These are phyloP conservation scores for Fusarium nelsonii DNA, from an alignment of 2,329 filamentous ascomycete species.

Conservation along the genomic window DNA sequence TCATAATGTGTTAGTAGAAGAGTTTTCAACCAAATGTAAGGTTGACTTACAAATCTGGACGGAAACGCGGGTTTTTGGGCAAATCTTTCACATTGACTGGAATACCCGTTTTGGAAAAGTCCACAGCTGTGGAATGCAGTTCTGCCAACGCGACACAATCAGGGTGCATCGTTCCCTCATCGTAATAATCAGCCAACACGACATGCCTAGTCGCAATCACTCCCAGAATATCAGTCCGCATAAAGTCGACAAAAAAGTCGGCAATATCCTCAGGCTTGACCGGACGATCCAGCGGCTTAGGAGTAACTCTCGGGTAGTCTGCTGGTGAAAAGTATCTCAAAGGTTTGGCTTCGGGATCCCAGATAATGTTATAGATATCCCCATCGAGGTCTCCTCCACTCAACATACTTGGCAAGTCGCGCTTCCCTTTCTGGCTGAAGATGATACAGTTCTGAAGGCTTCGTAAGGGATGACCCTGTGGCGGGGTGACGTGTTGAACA, in stretches of 20 bases:
- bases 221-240: constrained; percentile 74
- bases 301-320: constrained; percentile 72
- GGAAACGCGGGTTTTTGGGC: constrained; percentile 54
- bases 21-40: too few species aligned
- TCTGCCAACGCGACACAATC: constrained; percentile 69
- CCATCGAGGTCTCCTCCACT: constrained; percentile 88
- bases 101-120: constrained; percentile 82
- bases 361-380: constrained; percentile 85
- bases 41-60: constrained; percentile 68
- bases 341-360: constrained; percentile 68
- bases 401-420: constrained; percentile 82
- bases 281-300: constrained; percentile 69
- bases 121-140: constrained; percentile 78
- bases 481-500: constrained; percentile 72
- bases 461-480: constrained; percentile 68
- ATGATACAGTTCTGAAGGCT: constrained; percentile 79
- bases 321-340: constrained; percentile 66
- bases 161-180: constrained; percentile 62
- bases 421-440: constrained; percentile 77
- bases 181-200: constrained; percentile 70
- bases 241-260: constrained; percentile 84
- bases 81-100: constrained; percentile 62
- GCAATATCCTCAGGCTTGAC: constrained; percentile 77
- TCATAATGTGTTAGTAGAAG: not conserved
- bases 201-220: constrained; percentile 74